Percentiles rank a stretch among this genome's conserved stretches.
Evolutionary conservation across 441 rosid species (phyloP).

Genomic region (Hura crepitans): DNA sequence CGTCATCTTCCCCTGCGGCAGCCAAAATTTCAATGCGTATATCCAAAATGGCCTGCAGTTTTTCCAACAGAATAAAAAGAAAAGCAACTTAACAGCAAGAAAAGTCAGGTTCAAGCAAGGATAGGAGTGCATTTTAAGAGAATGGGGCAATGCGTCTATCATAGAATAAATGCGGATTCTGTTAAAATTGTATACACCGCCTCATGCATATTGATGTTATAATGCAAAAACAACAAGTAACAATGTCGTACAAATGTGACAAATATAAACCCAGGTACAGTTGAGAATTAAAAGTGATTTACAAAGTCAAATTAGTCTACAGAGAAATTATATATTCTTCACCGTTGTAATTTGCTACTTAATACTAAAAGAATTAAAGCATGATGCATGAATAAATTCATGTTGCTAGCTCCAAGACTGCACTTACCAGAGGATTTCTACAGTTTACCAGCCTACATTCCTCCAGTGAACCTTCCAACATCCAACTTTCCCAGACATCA

Average conservation of each 20-base stretch:
- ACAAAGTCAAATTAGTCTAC: neutral
- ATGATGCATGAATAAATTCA: neutral
- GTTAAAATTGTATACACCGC: neutral
- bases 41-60: slow-evolving; percentile 76
- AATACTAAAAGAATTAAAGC: neutral
- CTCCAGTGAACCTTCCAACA: slow-evolving; percentile 76
- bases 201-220: neutral
- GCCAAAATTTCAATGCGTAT: slow-evolving; percentile 81
- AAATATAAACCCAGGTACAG: neutral
- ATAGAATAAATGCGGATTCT: neutral
- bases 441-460: slow-evolving; percentile 87
- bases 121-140: neutral
- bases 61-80: slow-evolving; percentile 4
- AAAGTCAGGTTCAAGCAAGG: neutral
- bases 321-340: neutral
- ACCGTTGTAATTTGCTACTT: slow-evolving; percentile 4
- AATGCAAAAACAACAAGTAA: neutral
- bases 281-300: neutral
- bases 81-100: slow-evolving; percentile 18
- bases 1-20: slow-evolving; percentile 68
- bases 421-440: slow-evolving; percentile 66
- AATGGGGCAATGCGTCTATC: neutral
- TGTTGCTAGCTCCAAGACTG: neutral
- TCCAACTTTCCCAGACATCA: slow-evolving; percentile 99
- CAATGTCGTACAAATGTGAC: neutral